Evolutionary conservation across 148 eudicot genomes (phyloP).

Genomic region (Dysphania ambrosioides): DNA sequence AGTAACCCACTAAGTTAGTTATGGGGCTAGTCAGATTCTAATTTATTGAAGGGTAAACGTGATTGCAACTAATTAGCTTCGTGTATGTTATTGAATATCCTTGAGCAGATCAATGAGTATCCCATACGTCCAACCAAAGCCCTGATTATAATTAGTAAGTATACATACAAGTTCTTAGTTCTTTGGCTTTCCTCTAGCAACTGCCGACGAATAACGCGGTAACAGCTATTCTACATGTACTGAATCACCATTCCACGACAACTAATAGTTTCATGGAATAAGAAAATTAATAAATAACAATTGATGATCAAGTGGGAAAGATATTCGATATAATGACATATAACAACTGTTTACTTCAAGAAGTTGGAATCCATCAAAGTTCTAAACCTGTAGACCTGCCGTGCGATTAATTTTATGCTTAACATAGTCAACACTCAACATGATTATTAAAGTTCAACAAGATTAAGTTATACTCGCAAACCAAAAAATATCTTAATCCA

Average conservation of each 20-base stretch:
- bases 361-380: slow-evolving; percentile 4
- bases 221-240: too few relatives aligned
- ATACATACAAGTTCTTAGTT: too few relatives aligned
- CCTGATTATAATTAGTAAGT: too few relatives aligned
- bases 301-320: too few relatives aligned
- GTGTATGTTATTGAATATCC: background rate
- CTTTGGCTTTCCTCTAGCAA: too few relatives aligned
- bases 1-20: background rate
- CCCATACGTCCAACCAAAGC: background rate
- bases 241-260: too few relatives aligned
- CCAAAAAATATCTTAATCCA: background rate
- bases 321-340: too few relatives aligned
- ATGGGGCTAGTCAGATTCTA: background rate
- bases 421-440: background rate
- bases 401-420: background rate
- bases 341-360: background rate
- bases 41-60: background rate
- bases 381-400: too few relatives aligned
- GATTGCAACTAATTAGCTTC: background rate
- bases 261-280: too few relatives aligned
- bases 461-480: background rate
- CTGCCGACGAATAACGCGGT: too few relatives aligned
- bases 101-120: background rate
- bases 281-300: too few relatives aligned
- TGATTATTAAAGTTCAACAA: background rate